Evolutionary conservation across 108 stramenopile genomes (phyloP).

Genomic region (Craspedostauros australis): DNA sequence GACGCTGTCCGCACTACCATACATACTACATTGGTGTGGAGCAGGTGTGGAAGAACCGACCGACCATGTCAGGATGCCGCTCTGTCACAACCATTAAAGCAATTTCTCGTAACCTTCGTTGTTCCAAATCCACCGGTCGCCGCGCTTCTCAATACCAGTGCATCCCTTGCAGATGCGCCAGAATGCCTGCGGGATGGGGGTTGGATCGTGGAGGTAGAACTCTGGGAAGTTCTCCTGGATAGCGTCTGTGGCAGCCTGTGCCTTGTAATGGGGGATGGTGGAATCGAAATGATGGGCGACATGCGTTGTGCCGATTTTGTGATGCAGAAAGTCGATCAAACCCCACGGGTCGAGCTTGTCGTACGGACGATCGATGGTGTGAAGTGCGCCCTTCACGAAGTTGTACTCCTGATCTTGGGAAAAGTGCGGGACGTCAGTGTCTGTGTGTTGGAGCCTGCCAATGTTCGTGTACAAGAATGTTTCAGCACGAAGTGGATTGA

Average conservation of each 20-base stretch:
- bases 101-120: slow-evolving; percentile 59
- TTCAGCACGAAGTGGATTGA: neutral
- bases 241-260: slow-evolving; percentile 81
- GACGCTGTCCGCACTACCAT: too few relatives aligned
- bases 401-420: slow-evolving; percentile 83
- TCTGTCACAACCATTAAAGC: too few relatives aligned
- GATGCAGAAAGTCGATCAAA: slow-evolving; percentile 90
- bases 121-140: slow-evolving; percentile 70
- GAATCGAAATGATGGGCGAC: slow-evolving; percentile 96
- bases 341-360: slow-evolving; percentile 86
- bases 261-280: slow-evolving; percentile 85
- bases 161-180: slow-evolving; percentile 85
- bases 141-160: slow-evolving; percentile 67
- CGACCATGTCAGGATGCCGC: too few relatives aligned
- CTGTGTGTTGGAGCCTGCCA: slow-evolving; percentile 92
- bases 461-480: neutral
- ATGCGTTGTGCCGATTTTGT: slow-evolving; percentile 94
- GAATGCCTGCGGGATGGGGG: slow-evolving; percentile 78
- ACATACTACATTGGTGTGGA: too few relatives aligned
- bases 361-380: slow-evolving; percentile 96
- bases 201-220: slow-evolving; percentile 77
- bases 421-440: slow-evolving; percentile 95
- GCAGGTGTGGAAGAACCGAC: too few relatives aligned
- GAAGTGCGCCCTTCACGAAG: slow-evolving; percentile 93
- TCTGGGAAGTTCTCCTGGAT: slow-evolving; percentile 82